Conservation (phyloP, 2,329 filamentous ascomycete species). For the Calonectria pauciramosa region DNA sequence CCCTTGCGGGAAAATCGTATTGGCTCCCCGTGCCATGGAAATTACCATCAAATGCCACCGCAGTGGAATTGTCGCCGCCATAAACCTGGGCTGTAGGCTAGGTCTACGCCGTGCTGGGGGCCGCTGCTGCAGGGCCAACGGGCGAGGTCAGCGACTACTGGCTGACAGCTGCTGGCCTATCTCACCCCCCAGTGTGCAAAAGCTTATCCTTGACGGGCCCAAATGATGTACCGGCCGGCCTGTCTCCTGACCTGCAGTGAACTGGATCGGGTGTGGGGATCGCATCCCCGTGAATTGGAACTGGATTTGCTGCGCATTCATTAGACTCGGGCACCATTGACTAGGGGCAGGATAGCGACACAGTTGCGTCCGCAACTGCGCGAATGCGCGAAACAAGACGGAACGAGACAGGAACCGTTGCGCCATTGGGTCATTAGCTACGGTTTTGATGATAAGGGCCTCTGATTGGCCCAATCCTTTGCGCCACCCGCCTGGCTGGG, state of each 20-base stretch:
- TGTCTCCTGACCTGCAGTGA: neutral
- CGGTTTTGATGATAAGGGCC: neutral
- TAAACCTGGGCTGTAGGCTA: neutral
- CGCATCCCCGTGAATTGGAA: neutral
- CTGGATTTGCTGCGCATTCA: neutral
- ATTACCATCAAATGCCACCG: neutral
- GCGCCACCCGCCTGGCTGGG: neutral
- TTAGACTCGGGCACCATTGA: neutral
- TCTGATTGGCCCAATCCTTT: neutral
- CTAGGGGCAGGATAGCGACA: neutral
- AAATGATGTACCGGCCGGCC: neutral
- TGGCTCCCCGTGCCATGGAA: neutral
- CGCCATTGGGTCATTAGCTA: neutral
- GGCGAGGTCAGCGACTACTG: neutral
- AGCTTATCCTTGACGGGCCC: neutral
- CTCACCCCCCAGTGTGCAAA: neutral
- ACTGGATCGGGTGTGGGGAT: neutral
- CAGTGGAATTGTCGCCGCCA: neutral
- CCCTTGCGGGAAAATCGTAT: neutral
- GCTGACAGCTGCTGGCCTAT: neutral
- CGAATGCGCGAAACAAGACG: neutral
- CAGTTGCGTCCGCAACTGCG: neutral
- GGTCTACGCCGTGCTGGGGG: neutral
- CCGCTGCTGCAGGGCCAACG: neutral
- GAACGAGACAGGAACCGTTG: neutral